These are phyloP conservation scores for Phytophthora nicotianae DNA, from an alignment of 352 stramenopile species.

Conservation along the genomic window DNA sequence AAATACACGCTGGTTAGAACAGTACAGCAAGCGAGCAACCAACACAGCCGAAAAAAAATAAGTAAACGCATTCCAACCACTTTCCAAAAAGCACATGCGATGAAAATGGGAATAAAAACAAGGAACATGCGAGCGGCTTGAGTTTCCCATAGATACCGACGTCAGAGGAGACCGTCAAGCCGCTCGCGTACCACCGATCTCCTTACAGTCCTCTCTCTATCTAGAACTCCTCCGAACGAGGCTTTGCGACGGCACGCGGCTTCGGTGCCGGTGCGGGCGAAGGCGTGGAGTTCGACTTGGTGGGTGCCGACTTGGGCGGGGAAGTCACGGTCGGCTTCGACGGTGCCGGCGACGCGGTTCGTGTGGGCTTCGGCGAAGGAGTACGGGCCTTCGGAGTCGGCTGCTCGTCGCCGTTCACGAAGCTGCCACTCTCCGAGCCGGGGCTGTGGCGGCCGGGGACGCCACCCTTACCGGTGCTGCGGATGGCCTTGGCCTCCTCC, in stretches of 20 bases:
- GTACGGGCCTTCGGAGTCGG: constrained; percentile 39
- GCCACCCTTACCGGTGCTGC: constrained; percentile 72
- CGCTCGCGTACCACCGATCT: constrained; percentile 28
- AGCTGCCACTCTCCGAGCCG: constrained; percentile 64
- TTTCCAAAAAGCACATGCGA: constrained; percentile 31
- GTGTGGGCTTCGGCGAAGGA: constrained; percentile 27
- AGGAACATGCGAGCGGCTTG: constrained; percentile 28
- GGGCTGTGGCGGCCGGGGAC: constrained; percentile 49
- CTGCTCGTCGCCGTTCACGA: constrained; percentile 45
- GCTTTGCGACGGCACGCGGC: constrained; percentile 30
- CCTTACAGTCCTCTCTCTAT: constrained; percentile 36
- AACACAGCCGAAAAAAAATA: constrained; percentile 14
- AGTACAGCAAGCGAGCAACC: background rate
- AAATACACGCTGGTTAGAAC: too few relatives aligned
- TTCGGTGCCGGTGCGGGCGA: constrained; percentile 26
- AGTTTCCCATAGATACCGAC: constrained; percentile 50
- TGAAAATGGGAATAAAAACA: constrained; percentile 42
- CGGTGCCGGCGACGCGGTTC: constrained; percentile 29
- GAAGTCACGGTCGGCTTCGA: constrained; percentile 21
- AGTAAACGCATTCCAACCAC: constrained; percentile 12
- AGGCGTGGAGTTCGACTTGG: constrained; percentile 27
- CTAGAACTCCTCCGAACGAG: constrained; percentile 53
- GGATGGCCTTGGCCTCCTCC: constrained; percentile 89
- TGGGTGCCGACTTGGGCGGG: constrained; percentile 16
- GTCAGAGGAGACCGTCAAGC: constrained; percentile 39